phyloP scores from a whole-genome alignment of 2,329 filamentous ascomycete genomes.

The Fusarium sublunatum region DNA sequence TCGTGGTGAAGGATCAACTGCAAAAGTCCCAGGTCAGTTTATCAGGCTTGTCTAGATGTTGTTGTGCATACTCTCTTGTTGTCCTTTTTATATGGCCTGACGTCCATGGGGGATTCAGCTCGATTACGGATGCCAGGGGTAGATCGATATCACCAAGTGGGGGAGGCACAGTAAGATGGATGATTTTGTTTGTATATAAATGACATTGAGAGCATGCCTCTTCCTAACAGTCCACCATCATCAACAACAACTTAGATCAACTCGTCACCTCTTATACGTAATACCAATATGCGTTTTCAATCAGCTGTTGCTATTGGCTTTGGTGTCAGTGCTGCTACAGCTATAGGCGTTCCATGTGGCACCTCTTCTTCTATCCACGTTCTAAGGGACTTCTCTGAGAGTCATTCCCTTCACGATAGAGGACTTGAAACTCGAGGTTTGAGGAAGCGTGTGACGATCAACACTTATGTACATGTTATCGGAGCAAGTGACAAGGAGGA shows the following conservation, averaged over 20 bases:
- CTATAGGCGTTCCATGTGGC: constrained; percentile 3
- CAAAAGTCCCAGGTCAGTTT: too few species aligned
- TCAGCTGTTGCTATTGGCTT: constrained; percentile 12
- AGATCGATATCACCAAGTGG: not conserved
- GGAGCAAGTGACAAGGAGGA: constrained; percentile 24
- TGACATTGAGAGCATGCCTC: not conserved
- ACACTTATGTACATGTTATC: constrained; percentile 25
- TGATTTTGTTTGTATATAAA: not conserved
- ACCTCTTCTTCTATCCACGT: constrained; percentile 2
- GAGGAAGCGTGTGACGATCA: constrained; percentile 8
- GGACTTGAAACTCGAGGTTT: not conserved
- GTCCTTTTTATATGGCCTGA: too few species aligned
- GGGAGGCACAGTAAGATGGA: constrained; percentile 7
- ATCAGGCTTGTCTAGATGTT: too few species aligned
- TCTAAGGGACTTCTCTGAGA: not conserved
- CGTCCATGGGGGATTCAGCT: too few species aligned
- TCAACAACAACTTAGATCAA: not conserved
- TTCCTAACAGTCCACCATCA: not conserved
- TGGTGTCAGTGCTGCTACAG: not conserved
- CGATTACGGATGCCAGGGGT: too few species aligned
- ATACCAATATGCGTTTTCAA: constrained; percentile 10
- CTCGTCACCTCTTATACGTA: not conserved
- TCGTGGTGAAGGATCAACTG: too few species aligned
- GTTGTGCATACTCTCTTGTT: too few species aligned
- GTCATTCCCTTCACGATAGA: not conserved